Base-by-base conservation (phyloP, 345 rosid genomes). In the Aquilaria malaccensis region DNA sequence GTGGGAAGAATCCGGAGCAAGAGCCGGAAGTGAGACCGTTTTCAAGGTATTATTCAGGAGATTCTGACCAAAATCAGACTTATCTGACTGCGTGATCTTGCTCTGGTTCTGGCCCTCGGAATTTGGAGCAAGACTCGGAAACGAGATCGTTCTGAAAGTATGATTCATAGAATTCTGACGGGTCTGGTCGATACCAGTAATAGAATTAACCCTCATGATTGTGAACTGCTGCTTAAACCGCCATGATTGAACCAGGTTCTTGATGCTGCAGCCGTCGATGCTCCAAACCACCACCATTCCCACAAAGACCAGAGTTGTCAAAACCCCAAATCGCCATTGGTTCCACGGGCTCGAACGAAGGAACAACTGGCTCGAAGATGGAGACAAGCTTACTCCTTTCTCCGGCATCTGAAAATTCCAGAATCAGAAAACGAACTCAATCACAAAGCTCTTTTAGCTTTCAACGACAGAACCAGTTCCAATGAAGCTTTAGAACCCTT, bases 311-410 rank as follows among this genome's bases (percentile, higher is more conserved):
- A 90, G 69, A 60, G 83, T 76, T 6, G 83, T 77, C 2, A 87
- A 73, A 9, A 80, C 71, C 65, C 84, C 82, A 54, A 90, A 77
- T 45, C 97, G 78, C 87, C 88, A 82, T 70, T 82, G 88, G 65
- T 74, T 74, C 45, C 80, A 30, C 30, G 63, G 82, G 4, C 68
- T 73, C 11, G 84, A 74, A 11, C 77, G 66, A 57, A 72, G 30
- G 41, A 67, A 37, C 43, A 22, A 60, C n/a, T 76, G 77, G 29
- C 45, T 65, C 6, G 75, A 41, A 15, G 68, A 64, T 55, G 73
- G 70, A 32, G 78, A 30, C 30, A 61, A 59, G 62, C 30, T 61
- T 63, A 33, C 45, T 15, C 72, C 85, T 71, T 86, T 86, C 72
- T 79, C 93, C 72, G 81, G 82, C 92, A 88, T 83, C 82, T 76